Evolutionary conservation across 345 rosid species (phyloP), one percentile per base, ranked within the genome.

Genomic region (Pistacia integerrima): DNA sequence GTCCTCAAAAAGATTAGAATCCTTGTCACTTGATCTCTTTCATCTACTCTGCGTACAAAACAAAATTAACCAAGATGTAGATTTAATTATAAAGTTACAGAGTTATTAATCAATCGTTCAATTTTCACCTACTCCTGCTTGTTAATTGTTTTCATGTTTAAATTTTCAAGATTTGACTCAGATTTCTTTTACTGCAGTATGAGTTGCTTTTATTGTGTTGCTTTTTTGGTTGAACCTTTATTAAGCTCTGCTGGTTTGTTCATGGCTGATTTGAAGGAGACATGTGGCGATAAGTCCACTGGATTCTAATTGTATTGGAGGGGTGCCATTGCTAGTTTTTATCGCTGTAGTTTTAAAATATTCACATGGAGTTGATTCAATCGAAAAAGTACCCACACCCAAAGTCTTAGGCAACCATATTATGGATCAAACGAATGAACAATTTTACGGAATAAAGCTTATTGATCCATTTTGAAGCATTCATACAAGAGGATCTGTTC

Each of bases 391-490:
- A 52, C 10, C 10, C 18, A 22, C 48, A 18, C 38, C 33, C 30
- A 11, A 46, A 18, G 59, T 71, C 38, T 72, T 59, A 38, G 75
- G 52, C 7, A 41, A 8, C 69, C 69, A 9, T 65, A 18, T 67
- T 73, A 48, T 28, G 8, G 67, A 46, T n/a, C 57, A 46, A 17
- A 59, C 7, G 35, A 9, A 60, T 10, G 46, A 48, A 73, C 44
- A 49, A 51, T 49, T 3, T 59, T 46, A 58, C 28, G 13, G 2
- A 11, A 48, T 46, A 49, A 56, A 64, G 5, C 49, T 41, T 58
- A 65, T 9, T 56, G 56, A 14, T 17, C 0, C 10, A 4, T 16
- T 52, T 64, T 52, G 9, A 16, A 52, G 63, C 48, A 18, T 17
- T 38, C 36, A 74, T 64, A 55, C 70, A 13, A 57, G 67, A 44